Evolutionary conservation across 2,329 filamentous ascomycete species (phyloP).

Genomic region (Bipolaris cookei): DNA sequence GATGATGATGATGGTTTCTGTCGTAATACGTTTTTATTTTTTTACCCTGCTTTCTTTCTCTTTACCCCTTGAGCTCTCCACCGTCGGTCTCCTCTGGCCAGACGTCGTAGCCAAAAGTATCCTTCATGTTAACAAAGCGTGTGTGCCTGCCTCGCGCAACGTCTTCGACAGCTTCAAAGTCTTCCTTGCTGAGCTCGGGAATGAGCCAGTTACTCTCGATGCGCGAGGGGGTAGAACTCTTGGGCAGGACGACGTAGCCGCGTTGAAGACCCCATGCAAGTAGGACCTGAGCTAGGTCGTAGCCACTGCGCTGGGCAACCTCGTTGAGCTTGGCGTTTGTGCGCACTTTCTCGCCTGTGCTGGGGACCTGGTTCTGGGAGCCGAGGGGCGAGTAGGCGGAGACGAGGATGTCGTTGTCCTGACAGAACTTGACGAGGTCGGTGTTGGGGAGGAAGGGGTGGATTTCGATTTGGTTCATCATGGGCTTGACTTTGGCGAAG

Average conservation of each 20-base stretch:
- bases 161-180: conserved; percentile 66
- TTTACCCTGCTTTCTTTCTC: background rate
- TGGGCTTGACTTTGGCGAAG: conserved; percentile 70
- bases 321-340: conserved; percentile 71
- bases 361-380: conserved; percentile 72
- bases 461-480: conserved; percentile 76
- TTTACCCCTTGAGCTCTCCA: conserved; percentile 36
- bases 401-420: conserved; percentile 64
- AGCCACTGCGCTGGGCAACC: conserved; percentile 74
- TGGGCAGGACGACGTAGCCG: conserved; percentile 55
- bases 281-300: conserved; percentile 80
- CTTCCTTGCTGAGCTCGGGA: conserved; percentile 61
- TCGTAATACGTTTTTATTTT: background rate
- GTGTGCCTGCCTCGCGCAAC: conserved; percentile 71
- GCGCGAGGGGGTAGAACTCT: conserved; percentile 51
- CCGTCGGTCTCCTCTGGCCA: conserved; percentile 51
- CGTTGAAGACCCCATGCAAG: conserved; percentile 84
- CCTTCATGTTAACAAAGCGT: conserved; percentile 83
- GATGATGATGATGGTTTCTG: background rate
- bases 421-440: conserved; percentile 64
- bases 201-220: conserved; percentile 68
- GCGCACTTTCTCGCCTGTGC: conserved; percentile 70
- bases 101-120: conserved; percentile 76
- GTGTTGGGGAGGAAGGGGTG: conserved; percentile 75
- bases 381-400: conserved; percentile 72